A percentile compares a stretch with the other conserved stretches of the same genome.
Conservation (phyloP, 1,139 yeast species). For the Suhomyces kunorum region DNA sequence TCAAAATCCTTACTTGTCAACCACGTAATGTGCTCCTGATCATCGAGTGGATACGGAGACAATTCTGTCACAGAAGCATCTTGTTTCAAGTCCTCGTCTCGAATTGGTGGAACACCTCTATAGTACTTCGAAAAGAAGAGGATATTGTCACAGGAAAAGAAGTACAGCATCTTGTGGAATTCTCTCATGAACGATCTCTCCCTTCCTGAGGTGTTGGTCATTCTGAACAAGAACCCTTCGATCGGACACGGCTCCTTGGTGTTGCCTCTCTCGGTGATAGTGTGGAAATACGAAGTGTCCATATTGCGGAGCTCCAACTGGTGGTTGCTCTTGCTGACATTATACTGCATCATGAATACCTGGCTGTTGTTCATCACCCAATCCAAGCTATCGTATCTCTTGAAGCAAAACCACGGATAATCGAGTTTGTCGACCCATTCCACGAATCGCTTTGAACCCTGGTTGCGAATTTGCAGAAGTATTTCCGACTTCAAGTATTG, state of each 20-base stretch:
- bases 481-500: constrained; percentile 34
- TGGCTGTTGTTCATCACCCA: constrained; percentile 66
- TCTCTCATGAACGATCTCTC: constrained; percentile 42
- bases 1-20: constrained; percentile 48
- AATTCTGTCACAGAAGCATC: constrained; percentile 40
- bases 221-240: constrained; percentile 72
- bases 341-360: constrained; percentile 38
- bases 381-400: constrained; percentile 71
- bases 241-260: constrained; percentile 61
- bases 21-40: constrained; percentile 62
- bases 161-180: constrained; percentile 59
- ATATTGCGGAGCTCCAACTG: constrained; percentile 58
- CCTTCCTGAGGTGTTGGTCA: constrained; percentile 55
- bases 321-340: constrained; percentile 23
- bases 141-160: constrained; percentile 61
- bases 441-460: constrained; percentile 14
- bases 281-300: constrained; percentile 11
- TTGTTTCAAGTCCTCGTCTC: constrained; percentile 22
- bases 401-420: constrained; percentile 56
- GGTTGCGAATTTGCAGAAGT: constrained; percentile 14
- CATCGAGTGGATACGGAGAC: constrained; percentile 52
- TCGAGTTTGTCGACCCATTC: constrained; percentile 24
- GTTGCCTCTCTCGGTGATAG: constrained; percentile 13
- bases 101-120: constrained; percentile 64
- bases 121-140: constrained; percentile 59